phyloP scores from a whole-genome alignment of 2,329 filamentous ascomycete genomes.

The Acrodontium crateriforme region DNA sequence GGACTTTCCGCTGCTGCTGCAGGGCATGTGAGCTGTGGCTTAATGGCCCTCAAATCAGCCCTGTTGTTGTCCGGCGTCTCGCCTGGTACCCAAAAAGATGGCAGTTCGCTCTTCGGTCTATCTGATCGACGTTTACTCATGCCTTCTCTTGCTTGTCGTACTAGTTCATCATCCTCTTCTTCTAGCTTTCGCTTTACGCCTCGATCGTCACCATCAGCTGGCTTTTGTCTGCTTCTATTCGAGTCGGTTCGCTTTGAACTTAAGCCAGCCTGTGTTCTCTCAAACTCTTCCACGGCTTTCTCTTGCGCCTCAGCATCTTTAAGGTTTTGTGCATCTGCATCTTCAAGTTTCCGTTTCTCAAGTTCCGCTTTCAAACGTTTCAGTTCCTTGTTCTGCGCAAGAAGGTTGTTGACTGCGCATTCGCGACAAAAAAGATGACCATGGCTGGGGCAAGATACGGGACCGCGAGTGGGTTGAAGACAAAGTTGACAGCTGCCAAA shows the following conservation, averaged over 20 bases:
- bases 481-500: conserved; percentile 85
- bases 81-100: conserved; percentile 87
- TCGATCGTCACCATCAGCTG: conserved; percentile 20
- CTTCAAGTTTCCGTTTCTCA: conserved; percentile 46
- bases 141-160: conserved; percentile 55
- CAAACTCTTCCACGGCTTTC: conserved; percentile 67
- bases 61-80: conserved; percentile 53
- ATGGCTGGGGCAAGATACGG: conserved; percentile 61
- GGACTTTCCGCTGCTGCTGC: conserved; percentile 43
- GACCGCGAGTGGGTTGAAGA: conserved; percentile 64
- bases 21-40: conserved; percentile 41
- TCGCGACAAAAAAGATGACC: conserved; percentile 93
- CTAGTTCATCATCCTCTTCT: conserved; percentile 62
- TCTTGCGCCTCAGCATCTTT: conserved; percentile 56
- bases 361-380: conserved; percentile 57
- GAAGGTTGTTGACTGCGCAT: conserved; percentile 81
- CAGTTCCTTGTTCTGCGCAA: conserved; percentile 83
- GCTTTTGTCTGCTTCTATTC: conserved; percentile 15
- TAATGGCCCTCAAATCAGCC: conserved; percentile 33
- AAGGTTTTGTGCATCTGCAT: conserved; percentile 46
- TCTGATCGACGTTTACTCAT: conserved; percentile 56
- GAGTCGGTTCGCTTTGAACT: conserved; percentile 25
- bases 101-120: conserved; percentile 52
- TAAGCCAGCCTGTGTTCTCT: conserved; percentile 60
- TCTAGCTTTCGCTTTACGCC: conserved; percentile 66